Conservation (phyloP, 2,329 filamentous ascomycete species). For the Claviceps lovelessii region DNA sequence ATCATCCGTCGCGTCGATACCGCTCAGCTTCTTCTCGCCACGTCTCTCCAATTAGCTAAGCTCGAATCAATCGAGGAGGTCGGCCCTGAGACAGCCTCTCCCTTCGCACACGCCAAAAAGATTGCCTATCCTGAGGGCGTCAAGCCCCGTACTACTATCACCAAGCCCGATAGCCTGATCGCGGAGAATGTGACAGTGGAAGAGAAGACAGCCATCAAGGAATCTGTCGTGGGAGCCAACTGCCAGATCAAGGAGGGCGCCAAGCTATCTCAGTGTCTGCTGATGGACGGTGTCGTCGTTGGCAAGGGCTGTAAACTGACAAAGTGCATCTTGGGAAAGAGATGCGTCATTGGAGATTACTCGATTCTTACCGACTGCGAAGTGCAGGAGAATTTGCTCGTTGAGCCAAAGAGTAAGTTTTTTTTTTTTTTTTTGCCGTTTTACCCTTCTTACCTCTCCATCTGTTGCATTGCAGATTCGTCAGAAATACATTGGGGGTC, state of each 20-base stretch:
- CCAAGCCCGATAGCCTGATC: constrained; percentile 66
- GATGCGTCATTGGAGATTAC: constrained; percentile 70
- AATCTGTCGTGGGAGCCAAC: constrained; percentile 74
- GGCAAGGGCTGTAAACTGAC: constrained; percentile 75
- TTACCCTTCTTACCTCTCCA: background rate
- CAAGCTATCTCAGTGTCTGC: constrained; percentile 68
- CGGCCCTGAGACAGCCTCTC: constrained; percentile 43
- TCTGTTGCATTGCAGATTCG: background rate
- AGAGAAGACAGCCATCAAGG: constrained; percentile 83
- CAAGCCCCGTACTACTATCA: constrained; percentile 67
- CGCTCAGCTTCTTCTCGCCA: constrained; percentile 61
- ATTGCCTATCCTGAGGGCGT: constrained; percentile 73
- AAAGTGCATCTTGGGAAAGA: constrained; percentile 70
- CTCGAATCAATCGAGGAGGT: constrained; percentile 56
- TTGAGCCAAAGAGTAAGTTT: constrained; percentile 56
- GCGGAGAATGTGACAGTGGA: constrained; percentile 82
- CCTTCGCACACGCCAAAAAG: constrained; percentile 66
- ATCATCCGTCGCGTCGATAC: constrained; percentile 83
- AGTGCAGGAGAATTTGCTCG: constrained; percentile 76
- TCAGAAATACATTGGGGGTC: background rate
- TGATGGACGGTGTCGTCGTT: constrained; percentile 85
- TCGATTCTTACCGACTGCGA: constrained; percentile 77
- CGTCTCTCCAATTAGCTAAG: constrained; percentile 78
- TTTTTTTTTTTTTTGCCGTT: too few species aligned
- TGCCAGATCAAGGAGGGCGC: constrained; percentile 79